These are phyloP conservation scores for Barnettozyma populi DNA, from an alignment of 805 yeast genomes.

Conservation along the genomic window DNA sequence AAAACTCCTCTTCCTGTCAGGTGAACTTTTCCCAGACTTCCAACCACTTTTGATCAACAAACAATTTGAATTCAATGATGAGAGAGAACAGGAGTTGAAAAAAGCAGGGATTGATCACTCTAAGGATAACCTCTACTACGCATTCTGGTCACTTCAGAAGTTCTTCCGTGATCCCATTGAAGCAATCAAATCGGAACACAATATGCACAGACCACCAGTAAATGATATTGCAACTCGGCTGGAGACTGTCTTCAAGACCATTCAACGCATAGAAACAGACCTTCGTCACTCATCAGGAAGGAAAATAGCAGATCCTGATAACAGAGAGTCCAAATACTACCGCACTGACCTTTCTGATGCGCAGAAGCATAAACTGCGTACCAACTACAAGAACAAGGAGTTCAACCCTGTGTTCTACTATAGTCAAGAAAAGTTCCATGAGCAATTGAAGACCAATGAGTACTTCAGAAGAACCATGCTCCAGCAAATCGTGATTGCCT, in stretches of 20 bases:
- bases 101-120: not conserved
- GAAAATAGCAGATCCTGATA: conserved; percentile 2
- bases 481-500: conserved; percentile 4
- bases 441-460: conserved; percentile 15
- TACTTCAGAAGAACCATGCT: conserved; percentile 15
- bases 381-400: conserved; percentile 12
- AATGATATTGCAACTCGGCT: not conserved
- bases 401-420: conserved; percentile 17
- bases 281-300: not conserved
- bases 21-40: conserved; percentile 13
- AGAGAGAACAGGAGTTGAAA: conserved; percentile 10
- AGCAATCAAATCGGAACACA: not conserved
- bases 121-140: not conserved
- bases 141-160: conserved; percentile 19
- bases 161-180: conserved; percentile 17
- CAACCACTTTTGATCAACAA: conserved; percentile 13
- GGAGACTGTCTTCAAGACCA: not conserved
- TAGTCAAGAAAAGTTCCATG: conserved; percentile 11
- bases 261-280: conserved; percentile 2
- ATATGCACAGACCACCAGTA: not conserved
- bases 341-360: conserved; percentile 8
- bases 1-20: conserved; percentile 14
- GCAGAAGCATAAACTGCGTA: conserved; percentile 8
- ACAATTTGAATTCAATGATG: conserved; percentile 12
- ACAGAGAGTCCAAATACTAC: conserved; percentile 5